phyloP scores from a whole-genome alignment of 2,329 filamentous ascomycete species.

The Sarocladiaceae sp. region DNA sequence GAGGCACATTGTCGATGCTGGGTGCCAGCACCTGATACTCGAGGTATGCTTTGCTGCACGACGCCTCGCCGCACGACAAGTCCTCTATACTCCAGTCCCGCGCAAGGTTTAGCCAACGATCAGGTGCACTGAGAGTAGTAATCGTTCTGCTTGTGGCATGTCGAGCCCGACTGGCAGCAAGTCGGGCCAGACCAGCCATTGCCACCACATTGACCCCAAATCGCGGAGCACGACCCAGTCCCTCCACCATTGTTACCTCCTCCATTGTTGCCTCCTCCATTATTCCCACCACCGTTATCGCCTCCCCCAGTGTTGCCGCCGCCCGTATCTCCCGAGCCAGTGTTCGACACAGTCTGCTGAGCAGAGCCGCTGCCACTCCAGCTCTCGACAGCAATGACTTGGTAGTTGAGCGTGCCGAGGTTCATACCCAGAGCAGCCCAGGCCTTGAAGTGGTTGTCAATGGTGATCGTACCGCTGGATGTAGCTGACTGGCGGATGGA shows the following conservation, averaged over 20 bases:
- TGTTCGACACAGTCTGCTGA: background rate
- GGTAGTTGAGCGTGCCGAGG: constrained; percentile 46
- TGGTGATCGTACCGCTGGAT: constrained; percentile 44
- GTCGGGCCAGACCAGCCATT: constrained; percentile 16
- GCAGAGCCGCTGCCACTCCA: constrained; percentile 46
- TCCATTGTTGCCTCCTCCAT: background rate
- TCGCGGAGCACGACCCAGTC: constrained; percentile 2
- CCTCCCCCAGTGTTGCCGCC: constrained; percentile 1
- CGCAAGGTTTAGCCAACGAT: no score
- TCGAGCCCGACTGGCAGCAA: constrained; percentile 15
- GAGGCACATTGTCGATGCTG: no score
- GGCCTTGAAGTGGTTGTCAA: constrained; percentile 47
- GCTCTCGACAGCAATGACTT: constrained; percentile 51
- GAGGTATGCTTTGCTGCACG: no score
- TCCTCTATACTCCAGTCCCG: no score
- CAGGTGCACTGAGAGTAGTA: constrained; percentile 16
- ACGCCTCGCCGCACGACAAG: no score
- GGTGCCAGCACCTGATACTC: no score
- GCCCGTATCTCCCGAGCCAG: background rate
- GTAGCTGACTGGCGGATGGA: constrained; percentile 45
- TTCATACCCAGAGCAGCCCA: constrained; percentile 44
- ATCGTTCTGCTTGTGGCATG: constrained; percentile 14
- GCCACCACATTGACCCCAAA: constrained; percentile 15
- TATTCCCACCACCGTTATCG: background rate
- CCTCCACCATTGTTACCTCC: constrained; percentile 2